Evolutionary conservation across 2,329 filamentous ascomycete species (phyloP), one percentile per base, ranked within the genome.

Genomic region (Claviceps sp.): DNA sequence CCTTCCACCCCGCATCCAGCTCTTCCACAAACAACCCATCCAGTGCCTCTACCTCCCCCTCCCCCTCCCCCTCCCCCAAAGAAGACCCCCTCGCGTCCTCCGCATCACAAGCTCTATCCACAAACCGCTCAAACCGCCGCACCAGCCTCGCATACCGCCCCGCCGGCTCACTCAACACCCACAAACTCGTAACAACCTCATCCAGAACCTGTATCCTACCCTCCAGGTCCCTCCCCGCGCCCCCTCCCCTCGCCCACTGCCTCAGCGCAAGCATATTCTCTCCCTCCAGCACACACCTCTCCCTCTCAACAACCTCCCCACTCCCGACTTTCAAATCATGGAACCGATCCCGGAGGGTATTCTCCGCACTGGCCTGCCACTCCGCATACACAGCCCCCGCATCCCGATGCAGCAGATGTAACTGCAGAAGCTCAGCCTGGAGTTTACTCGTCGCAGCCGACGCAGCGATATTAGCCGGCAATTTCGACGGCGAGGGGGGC

Each of bases 341-440:
- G 58, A 82, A 81, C 16, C 72, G 70, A 2, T 49, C 56, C 0
- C 69, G 69, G 3, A 84, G 68, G 49, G 69, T 71, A 5, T 57
- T 54, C 53, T 71, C 70, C 1, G 82, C 82, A 58, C 77, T 81
- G 2, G 66, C 72, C 54, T 74, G 72, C 79, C 81, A 86, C 51
- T 73, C 67, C 3, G 62, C 59, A 1, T 70, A 61, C 0, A 73
- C 72, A 3, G 62, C 55, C 1, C 63, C 64, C 3, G 77, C 74
- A 50, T 75, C 74, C 56, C 76, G 74, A 62, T 85, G 82, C 22
- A 86, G 63, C 7, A 86, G 67, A 48, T 83, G 79, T 7, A 86
- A 69, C 59, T 85, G 81, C 24, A 86, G 68, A 2, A 86, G 71
- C 61, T 84, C 79, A 2, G 81, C 76, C 63, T 86, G 83, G 6